A percentile compares a stretch with the other conserved stretches of the same genome.
phyloP scores from a whole-genome alignment of 2,329 filamentous ascomycete species.

The Truncatella angustata region DNA sequence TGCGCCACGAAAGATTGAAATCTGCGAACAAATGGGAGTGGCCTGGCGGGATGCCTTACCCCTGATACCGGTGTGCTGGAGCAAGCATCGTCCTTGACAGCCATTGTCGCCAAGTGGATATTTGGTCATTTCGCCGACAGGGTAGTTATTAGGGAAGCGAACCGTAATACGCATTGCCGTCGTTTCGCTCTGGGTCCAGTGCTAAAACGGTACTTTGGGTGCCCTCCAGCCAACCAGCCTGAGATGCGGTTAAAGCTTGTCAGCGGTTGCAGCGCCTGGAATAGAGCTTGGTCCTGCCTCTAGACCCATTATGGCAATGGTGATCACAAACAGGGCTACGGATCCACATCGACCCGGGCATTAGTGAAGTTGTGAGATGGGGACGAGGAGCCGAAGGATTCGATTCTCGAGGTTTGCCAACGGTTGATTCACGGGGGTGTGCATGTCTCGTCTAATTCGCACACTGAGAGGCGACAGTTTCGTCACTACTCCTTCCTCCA shows the following conservation, averaged over 20 bases:
- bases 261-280: background rate
- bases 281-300: background rate
- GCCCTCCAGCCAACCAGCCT: background rate
- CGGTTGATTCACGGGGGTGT: background rate
- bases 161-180: background rate
- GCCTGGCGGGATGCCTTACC: too few relatives aligned
- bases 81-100: too few relatives aligned
- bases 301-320: background rate
- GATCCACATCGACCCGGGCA: background rate
- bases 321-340: background rate
- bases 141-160: too few relatives aligned
- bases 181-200: background rate
- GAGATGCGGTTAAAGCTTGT: background rate
- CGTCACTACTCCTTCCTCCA: background rate
- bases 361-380: background rate
- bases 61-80: too few relatives aligned
- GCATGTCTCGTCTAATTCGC: background rate
- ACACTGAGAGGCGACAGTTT: background rate
- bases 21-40: too few relatives aligned
- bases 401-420: background rate
- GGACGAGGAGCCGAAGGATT: background rate
- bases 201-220: slow-evolving; percentile 1
- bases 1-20: too few relatives aligned
- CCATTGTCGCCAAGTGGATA: too few relatives aligned
- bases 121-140: too few relatives aligned